A percentile compares a stretch with the other conserved stretches of the same genome.
phyloP scores from a whole-genome alignment of 441 rosid genomes.

The Euphorbia schlechtendalii region DNA sequence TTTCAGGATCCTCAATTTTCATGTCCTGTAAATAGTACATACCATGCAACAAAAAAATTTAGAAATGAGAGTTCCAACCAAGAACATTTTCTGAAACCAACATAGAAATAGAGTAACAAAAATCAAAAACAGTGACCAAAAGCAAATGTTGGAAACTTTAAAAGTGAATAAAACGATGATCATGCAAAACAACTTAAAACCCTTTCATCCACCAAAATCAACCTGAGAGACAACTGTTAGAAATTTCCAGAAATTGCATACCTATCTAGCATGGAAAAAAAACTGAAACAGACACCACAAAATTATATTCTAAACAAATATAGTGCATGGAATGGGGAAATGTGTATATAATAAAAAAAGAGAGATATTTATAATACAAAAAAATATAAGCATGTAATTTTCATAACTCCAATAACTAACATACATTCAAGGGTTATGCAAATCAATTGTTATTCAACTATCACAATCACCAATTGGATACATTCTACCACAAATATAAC shows the following conservation, averaged over 20 bases:
- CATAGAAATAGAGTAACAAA: background rate
- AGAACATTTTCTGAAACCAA: background rate
- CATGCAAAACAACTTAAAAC: background rate
- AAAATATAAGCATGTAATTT: no score
- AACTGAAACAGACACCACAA: background rate
- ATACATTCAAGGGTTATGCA: no score
- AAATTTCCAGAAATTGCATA: background rate
- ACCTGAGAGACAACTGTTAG: background rate
- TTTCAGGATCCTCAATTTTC: slow-evolving; percentile 87
- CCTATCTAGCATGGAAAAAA: background rate
- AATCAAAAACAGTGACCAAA: background rate
- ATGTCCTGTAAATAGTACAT: slow-evolving; percentile 57
- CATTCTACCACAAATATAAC: background rate
- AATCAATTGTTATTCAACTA: background rate
- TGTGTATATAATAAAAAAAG: no score
- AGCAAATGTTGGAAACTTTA: background rate
- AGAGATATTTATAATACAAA: no score
- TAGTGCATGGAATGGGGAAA: background rate
- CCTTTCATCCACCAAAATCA: background rate
- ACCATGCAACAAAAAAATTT: background rate
- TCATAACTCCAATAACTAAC: no score
- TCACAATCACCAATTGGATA: background rate
- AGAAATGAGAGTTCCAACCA: background rate
- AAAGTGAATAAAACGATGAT: background rate
- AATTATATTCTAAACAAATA: no score